phyloP scores from a whole-genome alignment of 2,329 filamentous ascomycete genomes.

The Penicillium concentricum region DNA sequence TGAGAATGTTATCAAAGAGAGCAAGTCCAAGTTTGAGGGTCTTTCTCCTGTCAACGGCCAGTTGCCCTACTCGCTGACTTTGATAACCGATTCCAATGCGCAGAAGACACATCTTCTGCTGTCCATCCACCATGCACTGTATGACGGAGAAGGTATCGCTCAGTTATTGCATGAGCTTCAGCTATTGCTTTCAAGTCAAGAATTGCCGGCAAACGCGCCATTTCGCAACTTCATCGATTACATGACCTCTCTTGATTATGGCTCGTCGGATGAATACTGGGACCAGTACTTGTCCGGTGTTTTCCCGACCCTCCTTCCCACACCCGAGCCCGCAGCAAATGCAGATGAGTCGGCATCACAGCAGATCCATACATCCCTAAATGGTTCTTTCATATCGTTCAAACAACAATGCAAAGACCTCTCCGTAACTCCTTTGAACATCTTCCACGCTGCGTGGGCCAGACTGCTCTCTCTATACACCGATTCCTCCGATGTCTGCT shows the following conservation, averaged over 20 bases:
- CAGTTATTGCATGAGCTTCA: conserved; percentile 71
- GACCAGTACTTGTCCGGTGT: conserved; percentile 54
- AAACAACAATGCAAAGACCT: conserved; percentile 53
- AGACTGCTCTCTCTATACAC: conserved; percentile 60
- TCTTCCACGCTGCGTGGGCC: conserved; percentile 73
- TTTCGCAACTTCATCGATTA: conserved; percentile 65
- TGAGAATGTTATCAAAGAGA: conserved; percentile 48
- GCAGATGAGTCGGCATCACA: conserved; percentile 12
- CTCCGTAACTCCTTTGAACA: conserved; percentile 62
- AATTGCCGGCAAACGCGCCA: conserved; percentile 51
- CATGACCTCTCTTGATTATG: conserved; percentile 52
- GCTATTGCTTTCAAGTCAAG: conserved; percentile 48
- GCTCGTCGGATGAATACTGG: conserved; percentile 66
- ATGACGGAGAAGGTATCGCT: conserved; percentile 77
- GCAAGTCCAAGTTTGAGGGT: conserved; percentile 32
- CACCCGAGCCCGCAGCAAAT: neutral
- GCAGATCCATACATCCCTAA: conserved; percentile 22
- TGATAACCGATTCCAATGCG: conserved; percentile 16
- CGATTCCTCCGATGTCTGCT: conserved; percentile 67
- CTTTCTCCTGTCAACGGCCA: conserved; percentile 22
- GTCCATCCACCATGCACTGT: conserved; percentile 76
- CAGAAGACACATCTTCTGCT: conserved; percentile 39
- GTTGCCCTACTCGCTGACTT: conserved; percentile 30
- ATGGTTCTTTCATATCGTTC: conserved; percentile 46
- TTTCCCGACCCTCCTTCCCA: conserved; percentile 40